phyloP scores from a whole-genome alignment of 306 rosid genomes.

The Senna siamea region DNA sequence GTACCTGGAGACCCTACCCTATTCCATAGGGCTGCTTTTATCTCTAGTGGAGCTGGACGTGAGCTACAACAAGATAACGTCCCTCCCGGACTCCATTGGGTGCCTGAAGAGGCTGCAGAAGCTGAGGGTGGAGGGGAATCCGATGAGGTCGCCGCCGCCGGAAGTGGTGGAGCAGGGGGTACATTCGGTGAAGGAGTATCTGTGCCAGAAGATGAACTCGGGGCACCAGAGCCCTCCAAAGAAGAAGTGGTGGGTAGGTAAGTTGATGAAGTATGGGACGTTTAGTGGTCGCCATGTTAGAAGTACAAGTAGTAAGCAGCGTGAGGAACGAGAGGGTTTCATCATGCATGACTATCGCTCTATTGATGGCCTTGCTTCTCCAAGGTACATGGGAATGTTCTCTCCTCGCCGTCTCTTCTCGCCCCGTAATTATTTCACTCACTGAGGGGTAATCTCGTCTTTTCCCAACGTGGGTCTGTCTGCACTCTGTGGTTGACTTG shows the following conservation, averaged over 20 bases:
- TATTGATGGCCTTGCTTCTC: slow-evolving; percentile 75
- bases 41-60: slow-evolving; percentile 78
- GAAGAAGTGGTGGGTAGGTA: slow-evolving; percentile 74
- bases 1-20: slow-evolving; percentile 66
- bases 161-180: slow-evolving; percentile 72
- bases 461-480: too few relatives aligned
- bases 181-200: slow-evolving; percentile 66
- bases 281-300: slow-evolving; percentile 64
- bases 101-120: slow-evolving; percentile 73
- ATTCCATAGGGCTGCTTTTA: slow-evolving; percentile 80
- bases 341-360: slow-evolving; percentile 57
- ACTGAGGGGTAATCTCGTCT: slow-evolving; percentile 23
- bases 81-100: slow-evolving; percentile 75
- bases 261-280: slow-evolving; percentile 62
- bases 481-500: too few relatives aligned
- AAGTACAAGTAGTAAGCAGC: background rate
- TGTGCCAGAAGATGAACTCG: slow-evolving; percentile 63
- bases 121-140: slow-evolving; percentile 79
- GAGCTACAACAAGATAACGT: slow-evolving; percentile 73
- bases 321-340: slow-evolving; percentile 48
- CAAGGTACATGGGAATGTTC: slow-evolving; percentile 68
- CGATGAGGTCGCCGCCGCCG: slow-evolving; percentile 67
- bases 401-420: slow-evolving; percentile 83
- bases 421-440: slow-evolving; percentile 52
- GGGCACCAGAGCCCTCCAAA: slow-evolving; percentile 37